Evolutionary conservation across 345 rosid species (phyloP).

Genomic region (Corchorus olitorius): DNA sequence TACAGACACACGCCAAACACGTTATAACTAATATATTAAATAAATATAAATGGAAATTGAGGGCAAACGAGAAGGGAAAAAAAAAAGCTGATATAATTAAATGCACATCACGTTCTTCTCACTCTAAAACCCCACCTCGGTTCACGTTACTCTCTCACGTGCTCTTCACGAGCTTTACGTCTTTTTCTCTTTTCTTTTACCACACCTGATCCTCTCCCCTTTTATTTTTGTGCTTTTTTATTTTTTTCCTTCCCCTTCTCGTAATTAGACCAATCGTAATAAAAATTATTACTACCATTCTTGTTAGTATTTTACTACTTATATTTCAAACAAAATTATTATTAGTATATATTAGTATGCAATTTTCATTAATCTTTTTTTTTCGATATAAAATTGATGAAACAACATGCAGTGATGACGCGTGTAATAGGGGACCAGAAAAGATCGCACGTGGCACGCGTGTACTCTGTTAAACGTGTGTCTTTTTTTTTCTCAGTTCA

Average conservation of each 20-base stretch:
- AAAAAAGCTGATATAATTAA: slow-evolving; percentile 19
- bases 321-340: too few species aligned
- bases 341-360: too few species aligned
- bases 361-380: too few species aligned
- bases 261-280: too few species aligned
- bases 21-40: not conserved
- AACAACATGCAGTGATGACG: not conserved
- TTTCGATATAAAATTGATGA: not conserved
- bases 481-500: not conserved
- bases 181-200: not conserved
- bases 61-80: not conserved
- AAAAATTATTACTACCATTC: too few species aligned
- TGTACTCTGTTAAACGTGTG: slow-evolving; percentile 24
- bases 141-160: slow-evolving; percentile 31
- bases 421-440: slow-evolving; percentile 7
- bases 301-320: too few species aligned
- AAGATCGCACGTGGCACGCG: slow-evolving; percentile 28
- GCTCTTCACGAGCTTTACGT: slow-evolving; percentile 33
- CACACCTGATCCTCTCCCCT: too few species aligned
- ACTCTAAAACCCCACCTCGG: not conserved
- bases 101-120: slow-evolving; percentile 39
- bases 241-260: too few species aligned
- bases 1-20: slow-evolving; percentile 26
- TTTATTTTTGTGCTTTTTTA: too few species aligned
- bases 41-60: not conserved